Evolutionary conservation across 176 grass and related monocot genomes (phyloP).

Genomic region (Alopecurus myosuroides): DNA sequence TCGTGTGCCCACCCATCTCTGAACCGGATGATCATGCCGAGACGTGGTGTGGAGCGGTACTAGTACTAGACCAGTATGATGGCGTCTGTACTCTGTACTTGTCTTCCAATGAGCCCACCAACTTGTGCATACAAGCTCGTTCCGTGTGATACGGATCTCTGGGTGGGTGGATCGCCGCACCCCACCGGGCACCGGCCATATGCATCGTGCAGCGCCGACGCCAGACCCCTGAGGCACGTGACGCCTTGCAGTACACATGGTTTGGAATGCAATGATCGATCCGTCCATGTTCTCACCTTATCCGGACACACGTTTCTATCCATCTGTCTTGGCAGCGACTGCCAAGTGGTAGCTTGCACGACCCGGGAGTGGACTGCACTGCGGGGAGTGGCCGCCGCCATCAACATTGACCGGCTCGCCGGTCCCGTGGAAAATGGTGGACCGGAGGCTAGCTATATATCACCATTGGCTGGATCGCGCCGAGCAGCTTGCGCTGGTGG

Average conservation of each 20-base stretch:
- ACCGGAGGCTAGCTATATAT: no score
- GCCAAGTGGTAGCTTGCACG: background rate
- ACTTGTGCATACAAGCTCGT: background rate
- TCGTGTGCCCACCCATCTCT: background rate
- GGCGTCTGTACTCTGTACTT: background rate
- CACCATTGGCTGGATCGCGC: background rate
- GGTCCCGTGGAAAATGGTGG: background rate
- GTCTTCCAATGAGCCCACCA: background rate
- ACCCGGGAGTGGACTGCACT: background rate
- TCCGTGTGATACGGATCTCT: slow-evolving; percentile 14
- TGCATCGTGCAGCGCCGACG: background rate
- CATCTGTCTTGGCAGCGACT: background rate
- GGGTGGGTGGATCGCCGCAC: background rate
- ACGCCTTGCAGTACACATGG: no score
- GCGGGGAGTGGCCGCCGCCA: background rate
- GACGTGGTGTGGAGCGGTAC: background rate
- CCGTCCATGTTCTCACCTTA: background rate
- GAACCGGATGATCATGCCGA: background rate
- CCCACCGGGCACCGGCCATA: background rate
- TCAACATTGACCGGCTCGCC: background rate
- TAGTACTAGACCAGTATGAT: background rate
- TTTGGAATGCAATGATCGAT: background rate
- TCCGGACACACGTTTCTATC: background rate
- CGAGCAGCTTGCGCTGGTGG: background rate
- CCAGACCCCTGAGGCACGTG: background rate